Conservation (phyloP, 305 asterid genomes). For the Ilex paraguariensis region DNA sequence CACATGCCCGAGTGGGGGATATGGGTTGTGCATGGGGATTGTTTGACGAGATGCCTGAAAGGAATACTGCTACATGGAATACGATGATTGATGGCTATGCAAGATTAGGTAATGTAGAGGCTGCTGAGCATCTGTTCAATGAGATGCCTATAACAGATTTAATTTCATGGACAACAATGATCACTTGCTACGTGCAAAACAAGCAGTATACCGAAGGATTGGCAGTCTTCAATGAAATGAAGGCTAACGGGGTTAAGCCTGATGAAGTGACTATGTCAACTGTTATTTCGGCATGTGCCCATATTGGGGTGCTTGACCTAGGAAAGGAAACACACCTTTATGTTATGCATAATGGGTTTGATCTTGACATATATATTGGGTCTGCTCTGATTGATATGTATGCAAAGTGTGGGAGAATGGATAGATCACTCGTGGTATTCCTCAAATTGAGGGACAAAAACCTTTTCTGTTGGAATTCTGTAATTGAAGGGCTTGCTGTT, state of each 20-base stretch:
- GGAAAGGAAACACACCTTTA: constrained; percentile 55
- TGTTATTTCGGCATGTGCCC: constrained; percentile 67
- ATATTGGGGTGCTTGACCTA: constrained; percentile 53
- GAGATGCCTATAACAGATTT: constrained; percentile 44
- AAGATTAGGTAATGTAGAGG: constrained; percentile 44
- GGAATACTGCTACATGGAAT: constrained; percentile 48
- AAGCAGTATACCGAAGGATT: constrained; percentile 40
- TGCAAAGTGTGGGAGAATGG: constrained; percentile 64
- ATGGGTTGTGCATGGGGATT: constrained; percentile 39
- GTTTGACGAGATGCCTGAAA: constrained; percentile 53
- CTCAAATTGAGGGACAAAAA: constrained; percentile 55
- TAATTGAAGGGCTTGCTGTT: constrained; percentile 65
- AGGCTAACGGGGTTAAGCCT: constrained; percentile 30
- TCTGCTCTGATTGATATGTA: constrained; percentile 75
- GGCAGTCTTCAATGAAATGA: constrained; percentile 48
- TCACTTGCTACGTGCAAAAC: constrained; percentile 44
- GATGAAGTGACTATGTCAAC: constrained; percentile 71
- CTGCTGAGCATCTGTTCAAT: constrained; percentile 47
- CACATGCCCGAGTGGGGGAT: constrained; percentile 39
- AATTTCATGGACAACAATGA: constrained; percentile 77
- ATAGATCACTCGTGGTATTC: constrained; percentile 54
- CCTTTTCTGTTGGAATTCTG: constrained; percentile 64
- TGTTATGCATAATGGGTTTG: constrained; percentile 22
- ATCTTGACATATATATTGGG: constrained; percentile 53
- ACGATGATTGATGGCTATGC: constrained; percentile 52